Percentiles rank a stretch among this genome's conserved stretches.
Evolutionary conservation across 768 basidiomycete genomes (phyloP).

Genomic region (Amanita rimosa): DNA sequence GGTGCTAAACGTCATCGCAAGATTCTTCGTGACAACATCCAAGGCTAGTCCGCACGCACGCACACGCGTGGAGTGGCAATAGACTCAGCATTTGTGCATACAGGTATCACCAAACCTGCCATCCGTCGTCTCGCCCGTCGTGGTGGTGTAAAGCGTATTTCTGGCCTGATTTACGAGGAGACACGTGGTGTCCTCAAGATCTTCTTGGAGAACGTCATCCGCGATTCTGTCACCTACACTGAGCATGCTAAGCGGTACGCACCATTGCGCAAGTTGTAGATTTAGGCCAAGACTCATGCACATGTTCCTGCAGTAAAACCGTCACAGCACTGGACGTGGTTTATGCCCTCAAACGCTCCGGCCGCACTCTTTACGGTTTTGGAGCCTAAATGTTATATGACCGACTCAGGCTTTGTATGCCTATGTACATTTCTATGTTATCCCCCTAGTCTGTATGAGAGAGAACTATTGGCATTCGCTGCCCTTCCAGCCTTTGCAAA

Average conservation of each 20-base stretch:
- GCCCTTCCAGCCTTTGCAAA: conserved; percentile 66
- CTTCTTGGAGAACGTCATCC: conserved; percentile 64
- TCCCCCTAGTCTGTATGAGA: neutral
- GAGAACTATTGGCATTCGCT: neutral
- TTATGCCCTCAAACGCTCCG: conserved; percentile 63
- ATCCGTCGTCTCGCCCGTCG: conserved; percentile 75
- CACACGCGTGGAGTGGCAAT: neutral
- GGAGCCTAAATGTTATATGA: conserved; percentile 37
- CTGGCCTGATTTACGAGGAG: conserved; percentile 71
- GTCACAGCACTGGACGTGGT: conserved; percentile 84
- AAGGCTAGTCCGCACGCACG: conserved; percentile 33
- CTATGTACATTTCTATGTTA: neutral
- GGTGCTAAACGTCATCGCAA: conserved; percentile 74
- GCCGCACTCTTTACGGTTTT: conserved; percentile 76
- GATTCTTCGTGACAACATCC: conserved; percentile 71
- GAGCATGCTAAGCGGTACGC: conserved; percentile 77
- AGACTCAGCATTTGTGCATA: neutral
- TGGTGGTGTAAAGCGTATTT: conserved; percentile 78
- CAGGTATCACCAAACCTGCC: conserved; percentile 46
- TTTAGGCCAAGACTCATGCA: no score
- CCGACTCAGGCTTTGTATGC: neutral
- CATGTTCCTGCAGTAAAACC: conserved; percentile 42
- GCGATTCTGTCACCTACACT: conserved; percentile 88
- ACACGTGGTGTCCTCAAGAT: conserved; percentile 75
- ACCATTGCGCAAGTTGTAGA: neutral